Evolutionary conservation across 371 early-diverging fungal genomes (phyloP).

Genomic region (Circinella umbellata): DNA sequence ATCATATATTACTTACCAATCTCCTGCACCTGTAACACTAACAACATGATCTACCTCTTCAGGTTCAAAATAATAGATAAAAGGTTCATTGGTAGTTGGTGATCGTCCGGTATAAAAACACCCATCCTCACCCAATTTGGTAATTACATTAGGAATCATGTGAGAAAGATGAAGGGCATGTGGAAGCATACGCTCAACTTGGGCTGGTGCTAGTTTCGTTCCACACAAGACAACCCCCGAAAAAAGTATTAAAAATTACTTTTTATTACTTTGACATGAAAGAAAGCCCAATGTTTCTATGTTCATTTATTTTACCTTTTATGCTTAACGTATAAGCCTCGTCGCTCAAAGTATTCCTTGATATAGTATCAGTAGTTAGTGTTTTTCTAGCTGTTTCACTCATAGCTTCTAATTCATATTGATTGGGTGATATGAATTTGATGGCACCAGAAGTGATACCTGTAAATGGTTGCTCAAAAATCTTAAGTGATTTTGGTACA

Average conservation of each 20-base stretch:
- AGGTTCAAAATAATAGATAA: conserved; percentile 41
- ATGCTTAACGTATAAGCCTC: not conserved
- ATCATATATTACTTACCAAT: conserved; percentile 50
- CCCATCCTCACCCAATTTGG: conserved; percentile 64
- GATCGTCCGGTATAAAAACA: conserved; percentile 43
- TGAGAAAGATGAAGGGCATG: conserved; percentile 34
- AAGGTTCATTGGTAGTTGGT: not conserved
- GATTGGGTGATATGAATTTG: conserved; percentile 68
- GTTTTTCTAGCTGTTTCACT: conserved; percentile 44
- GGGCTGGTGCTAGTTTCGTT: conserved; percentile 10
- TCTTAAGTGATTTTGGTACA: conserved; percentile 72
- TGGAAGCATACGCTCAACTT: conserved; percentile 28
- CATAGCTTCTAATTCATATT: conserved; percentile 69
- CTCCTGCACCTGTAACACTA: conserved; percentile 79
- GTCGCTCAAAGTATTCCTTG: too few relatives aligned
- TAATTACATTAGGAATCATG: conserved; percentile 55
- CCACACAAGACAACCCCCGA: not conserved
- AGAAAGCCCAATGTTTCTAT: too few relatives aligned
- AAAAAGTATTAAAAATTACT: not conserved
- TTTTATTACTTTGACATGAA: not conserved
- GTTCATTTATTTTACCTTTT: not conserved
- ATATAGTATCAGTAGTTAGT: not conserved
- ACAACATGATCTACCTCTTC: conserved; percentile 44
- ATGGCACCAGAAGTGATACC: conserved; percentile 30
- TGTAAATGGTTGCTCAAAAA: conserved; percentile 49